phyloP scores from a whole-genome alignment of 495 filamentous ascomycete genomes.

The Hypoxylon lienhwacheense region DNA sequence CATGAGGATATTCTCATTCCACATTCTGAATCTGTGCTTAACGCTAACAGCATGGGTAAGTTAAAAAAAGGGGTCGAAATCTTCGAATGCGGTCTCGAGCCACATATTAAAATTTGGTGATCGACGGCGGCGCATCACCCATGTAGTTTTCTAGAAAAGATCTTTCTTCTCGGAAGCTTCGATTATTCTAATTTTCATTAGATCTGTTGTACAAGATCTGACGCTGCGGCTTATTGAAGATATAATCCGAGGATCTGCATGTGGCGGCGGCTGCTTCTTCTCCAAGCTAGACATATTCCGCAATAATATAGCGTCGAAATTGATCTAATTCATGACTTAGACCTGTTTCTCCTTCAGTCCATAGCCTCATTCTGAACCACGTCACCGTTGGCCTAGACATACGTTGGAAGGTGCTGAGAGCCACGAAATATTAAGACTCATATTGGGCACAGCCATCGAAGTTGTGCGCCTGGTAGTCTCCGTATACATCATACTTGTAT shows the following conservation, averaged over 20 bases:
- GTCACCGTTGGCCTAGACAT: constrained; percentile 1
- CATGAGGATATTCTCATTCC: constrained; percentile 1
- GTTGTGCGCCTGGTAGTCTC: background rate
- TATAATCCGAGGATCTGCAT: constrained; percentile 9
- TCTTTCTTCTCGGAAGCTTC: constrained; percentile 15
- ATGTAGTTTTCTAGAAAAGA: constrained; percentile 26
- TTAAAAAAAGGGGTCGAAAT: too few species aligned
- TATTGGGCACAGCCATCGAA: background rate
- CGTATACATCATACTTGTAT: background rate
- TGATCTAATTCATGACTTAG: constrained; percentile 16
- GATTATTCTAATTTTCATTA: background rate
- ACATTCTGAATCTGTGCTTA: background rate
- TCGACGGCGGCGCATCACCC: constrained; percentile 2
- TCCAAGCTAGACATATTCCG: constrained; percentile 1
- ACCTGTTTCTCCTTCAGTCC: background rate
- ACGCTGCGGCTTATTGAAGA: background rate
- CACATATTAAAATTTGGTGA: background rate
- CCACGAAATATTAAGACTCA: background rate
- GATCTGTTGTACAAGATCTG: constrained; percentile 3
- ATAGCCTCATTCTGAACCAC: constrained; percentile 2
- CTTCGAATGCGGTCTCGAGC: too few species aligned
- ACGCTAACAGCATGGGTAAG: background rate
- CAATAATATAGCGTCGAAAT: constrained; percentile 1
- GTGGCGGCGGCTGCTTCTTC: constrained; percentile 12
- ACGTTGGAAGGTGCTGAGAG: background rate